phyloP scores from a whole-genome alignment of 129 eudicot species.

The Pittosporum tobira region DNA sequence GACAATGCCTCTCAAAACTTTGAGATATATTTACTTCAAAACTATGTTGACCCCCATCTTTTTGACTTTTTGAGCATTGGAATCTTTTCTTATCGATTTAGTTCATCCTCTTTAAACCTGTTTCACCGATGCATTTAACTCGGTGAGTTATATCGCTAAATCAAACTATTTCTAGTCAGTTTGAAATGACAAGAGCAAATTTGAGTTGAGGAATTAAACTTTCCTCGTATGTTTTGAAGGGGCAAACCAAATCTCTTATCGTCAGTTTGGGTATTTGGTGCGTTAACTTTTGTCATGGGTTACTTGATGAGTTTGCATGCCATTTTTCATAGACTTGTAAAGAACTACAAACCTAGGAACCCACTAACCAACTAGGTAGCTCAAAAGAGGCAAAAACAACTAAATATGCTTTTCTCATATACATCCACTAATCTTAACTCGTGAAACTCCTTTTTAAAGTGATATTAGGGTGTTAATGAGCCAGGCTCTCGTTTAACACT shows the following conservation, averaged over 20 bases:
- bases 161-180: too few species aligned
- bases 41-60: too few species aligned
- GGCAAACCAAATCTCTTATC: not conserved
- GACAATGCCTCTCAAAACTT: too few species aligned
- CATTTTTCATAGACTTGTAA: not conserved
- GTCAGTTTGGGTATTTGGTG: not conserved
- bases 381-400: not conserved
- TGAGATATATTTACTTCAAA: too few species aligned
- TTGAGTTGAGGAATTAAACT: too few species aligned
- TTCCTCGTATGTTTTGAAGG: not conserved
- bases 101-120: conserved; percentile 1
- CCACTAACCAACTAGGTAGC: not conserved
- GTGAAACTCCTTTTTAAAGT: not conserved
- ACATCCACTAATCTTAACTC: not conserved
- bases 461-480: not conserved
- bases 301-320: not conserved
- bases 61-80: too few species aligned
- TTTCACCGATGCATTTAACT: too few species aligned
- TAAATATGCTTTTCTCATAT: conserved; percentile 1
- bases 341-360: conserved; percentile 1
- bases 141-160: too few species aligned
- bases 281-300: not conserved
- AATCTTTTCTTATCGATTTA: not conserved
- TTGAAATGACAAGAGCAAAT: too few species aligned
- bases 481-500: too few species aligned